Conservation (phyloP, 495 filamentous ascomycete species). For the Penicillium psychrofluorescens region DNA sequence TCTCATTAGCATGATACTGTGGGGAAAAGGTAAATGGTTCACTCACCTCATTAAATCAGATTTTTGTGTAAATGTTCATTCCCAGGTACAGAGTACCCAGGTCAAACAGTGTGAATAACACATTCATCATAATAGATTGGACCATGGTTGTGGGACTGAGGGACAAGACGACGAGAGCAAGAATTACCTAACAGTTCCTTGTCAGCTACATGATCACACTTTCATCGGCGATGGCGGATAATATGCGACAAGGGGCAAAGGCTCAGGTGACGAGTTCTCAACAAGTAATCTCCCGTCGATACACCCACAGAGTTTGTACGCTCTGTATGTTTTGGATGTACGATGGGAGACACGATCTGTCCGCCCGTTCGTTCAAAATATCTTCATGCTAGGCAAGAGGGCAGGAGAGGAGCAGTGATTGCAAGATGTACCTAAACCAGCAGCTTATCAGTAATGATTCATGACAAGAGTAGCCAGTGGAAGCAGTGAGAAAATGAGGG, state of each 20-base stretch:
- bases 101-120: slow-evolving; percentile 99
- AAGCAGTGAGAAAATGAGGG: slow-evolving; percentile 16
- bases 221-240: slow-evolving; percentile 3
- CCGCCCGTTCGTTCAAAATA: slow-evolving; percentile 97
- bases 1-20: no score
- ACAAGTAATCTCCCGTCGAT: slow-evolving; percentile 70
- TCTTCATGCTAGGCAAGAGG: slow-evolving; percentile 60
- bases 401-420: slow-evolving; percentile 10
- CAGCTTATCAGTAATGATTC: slow-evolving; percentile 34
- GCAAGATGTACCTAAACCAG: slow-evolving; percentile 46
- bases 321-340: slow-evolving; percentile 58
- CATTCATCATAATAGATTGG: slow-evolving; percentile 60
- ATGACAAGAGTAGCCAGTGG: slow-evolving; percentile 13
- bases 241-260: slow-evolving; percentile 23
- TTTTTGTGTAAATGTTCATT: slow-evolving; percentile 84
- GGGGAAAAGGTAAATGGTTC: no score
- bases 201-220: slow-evolving; percentile 10
- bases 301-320: slow-evolving; percentile 84
- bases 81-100: slow-evolving; percentile 48
- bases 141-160: slow-evolving; percentile 25
- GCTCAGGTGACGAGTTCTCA: slow-evolving; percentile 97
- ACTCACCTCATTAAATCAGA: slow-evolving; percentile 99
- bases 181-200: slow-evolving; percentile 23
- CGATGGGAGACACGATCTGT: slow-evolving; percentile 73
- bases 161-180: slow-evolving; percentile 5